Base-by-base conservation (phyloP, 768 basidiomycete species). In the Auriscalpium microsporum region DNA sequence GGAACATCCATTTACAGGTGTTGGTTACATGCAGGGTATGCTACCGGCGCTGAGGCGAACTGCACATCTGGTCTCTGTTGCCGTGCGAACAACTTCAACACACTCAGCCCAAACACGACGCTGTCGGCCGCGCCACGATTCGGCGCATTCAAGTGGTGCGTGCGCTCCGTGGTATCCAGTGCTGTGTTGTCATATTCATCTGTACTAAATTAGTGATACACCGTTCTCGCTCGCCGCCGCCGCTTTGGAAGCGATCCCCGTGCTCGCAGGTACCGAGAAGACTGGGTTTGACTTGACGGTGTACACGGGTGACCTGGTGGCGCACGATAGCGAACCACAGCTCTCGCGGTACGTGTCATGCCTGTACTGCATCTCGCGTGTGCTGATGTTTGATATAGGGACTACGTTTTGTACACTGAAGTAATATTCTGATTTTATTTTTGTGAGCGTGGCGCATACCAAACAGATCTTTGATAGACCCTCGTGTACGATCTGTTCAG, bases 281-380 rank as follows among this genome's bases (percentile, higher is more conserved):
- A 78, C 73, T 13, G 84, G 83, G 2, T 86, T 90, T 63, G 75
- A 76, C 23, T 88, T 81, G 65, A 78, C 79, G 0, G 48, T 90
- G 16, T 89, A 77, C 63, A 90, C 87, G 0, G 87, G 87, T 21
- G 87, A 90, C 64, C 66, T 90, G 44, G 78, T 87, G 40, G 80
- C 83, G 7, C 87, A 90, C 65, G 88, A 90, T 66, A 69, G 78
- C 11, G 78, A 80, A 42, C 80, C 79, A 53, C 79, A 89, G 62
- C 68, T 82, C 38, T 83, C 80, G 8, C 76, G 82, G 82, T 80
- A 56, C 57, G 75, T 58, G n/a, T 14, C 38, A 28, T 28, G 28
- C 28, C 2, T 28, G 7, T 4, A 28, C 28, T 28, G 28, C 28
- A 28, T 28, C 28, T 28, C 28, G 28, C 28, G 28, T 28, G 28